A percentile compares a stretch with the other conserved stretches of the same genome.
Evolutionary conservation across 164 flowering plant genomes (phyloP).

Genomic region (Santalum album): DNA sequence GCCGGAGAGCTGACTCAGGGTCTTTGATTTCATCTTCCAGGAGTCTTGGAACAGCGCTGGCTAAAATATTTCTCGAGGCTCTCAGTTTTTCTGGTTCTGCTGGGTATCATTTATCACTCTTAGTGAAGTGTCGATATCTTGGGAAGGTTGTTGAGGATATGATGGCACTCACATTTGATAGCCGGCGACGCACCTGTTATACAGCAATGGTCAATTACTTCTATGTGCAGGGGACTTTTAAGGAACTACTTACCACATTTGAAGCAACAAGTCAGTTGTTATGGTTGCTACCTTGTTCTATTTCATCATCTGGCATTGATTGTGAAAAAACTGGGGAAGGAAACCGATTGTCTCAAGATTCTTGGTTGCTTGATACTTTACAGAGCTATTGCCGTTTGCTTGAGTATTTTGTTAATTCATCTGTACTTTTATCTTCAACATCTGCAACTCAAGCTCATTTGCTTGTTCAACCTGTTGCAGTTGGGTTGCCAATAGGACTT

Average conservation of each 20-base stretch:
- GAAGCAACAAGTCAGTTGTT: slow-evolving; percentile 92
- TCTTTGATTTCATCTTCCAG: slow-evolving; percentile 64
- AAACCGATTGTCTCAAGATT: slow-evolving; percentile 42
- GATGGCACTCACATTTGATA: slow-evolving; percentile 63
- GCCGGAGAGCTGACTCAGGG: slow-evolving; percentile 73
- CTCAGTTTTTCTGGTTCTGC: slow-evolving; percentile 60
- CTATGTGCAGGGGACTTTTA: slow-evolving; percentile 87
- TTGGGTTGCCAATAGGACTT: slow-evolving; percentile 74
- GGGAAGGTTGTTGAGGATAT: slow-evolving; percentile 89
- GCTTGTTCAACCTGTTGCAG: slow-evolving; percentile 84
- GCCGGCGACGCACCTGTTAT: slow-evolving; percentile 63
- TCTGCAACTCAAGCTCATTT: slow-evolving; percentile 74
- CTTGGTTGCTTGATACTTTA: slow-evolving; percentile 77
- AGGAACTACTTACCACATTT: slow-evolving; percentile 83
- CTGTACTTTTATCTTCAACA: slow-evolving; percentile 54
- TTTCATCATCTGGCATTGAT: slow-evolving; percentile 36
- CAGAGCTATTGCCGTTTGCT: slow-evolving; percentile 70
- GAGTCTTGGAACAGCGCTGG: slow-evolving; percentile 64
- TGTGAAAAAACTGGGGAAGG: slow-evolving; percentile 43
- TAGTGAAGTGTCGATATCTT: slow-evolving; percentile 84
- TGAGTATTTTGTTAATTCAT: slow-evolving; percentile 79
- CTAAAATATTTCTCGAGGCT: slow-evolving; percentile 63
- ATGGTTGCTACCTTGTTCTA: slow-evolving; percentile 61
- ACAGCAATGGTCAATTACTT: slow-evolving; percentile 70
- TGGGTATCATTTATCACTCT: slow-evolving; percentile 46